Base-by-base conservation (phyloP, 148 eudicot genomes). In the Spergularia marina region DNA sequence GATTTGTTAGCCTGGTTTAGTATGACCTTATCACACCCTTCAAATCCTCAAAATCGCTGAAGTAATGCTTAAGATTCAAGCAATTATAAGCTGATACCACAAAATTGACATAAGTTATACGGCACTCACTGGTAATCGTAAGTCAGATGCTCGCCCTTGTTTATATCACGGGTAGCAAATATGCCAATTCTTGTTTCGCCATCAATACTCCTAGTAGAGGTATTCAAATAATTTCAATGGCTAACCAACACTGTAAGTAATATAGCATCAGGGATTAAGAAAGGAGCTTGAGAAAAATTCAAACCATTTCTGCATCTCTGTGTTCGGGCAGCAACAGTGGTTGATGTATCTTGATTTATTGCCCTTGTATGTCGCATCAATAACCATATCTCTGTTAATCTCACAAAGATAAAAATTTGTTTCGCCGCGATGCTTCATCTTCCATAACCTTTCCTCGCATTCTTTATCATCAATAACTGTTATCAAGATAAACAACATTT, bases 271-370 rank as follows among this genome's bases (percentile, higher is more conserved):
- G 65, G 74, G 68, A 74, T 18, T 54, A 47, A 51, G 30, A 40
- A 47, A 68, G 36, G 36, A 30, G 4, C 36, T 30, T 2, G 36
- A 2, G 11, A 21, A 23, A 70, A 60, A 53, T 54, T 44, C 67
- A 18, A 75, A 96, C 99, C 99, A 96, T 92, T 96, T 96, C 86
- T 92, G 99, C 99, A 96, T 96, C 86, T 96, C 98, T 55, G 99
- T 96, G 83, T 96, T 96, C 30, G 99, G 99, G 71, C 86, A 88
- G 76, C 99, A 96, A 75, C 99, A 91, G 77, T 96, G 99, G 85
- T 96, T 96, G n/a, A 96, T 96, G 83, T 96, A 96, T 92, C 99
- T 88, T 52, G 99, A 96, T 78, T 90, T 89, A 79, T 95, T 96
- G 79, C 99, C 99, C 84, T 92, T 92, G 82, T 71, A 86, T 68